phyloP scores from a whole-genome alignment of 2,329 filamentous ascomycete genomes.

The Shiraia sp. region DNA sequence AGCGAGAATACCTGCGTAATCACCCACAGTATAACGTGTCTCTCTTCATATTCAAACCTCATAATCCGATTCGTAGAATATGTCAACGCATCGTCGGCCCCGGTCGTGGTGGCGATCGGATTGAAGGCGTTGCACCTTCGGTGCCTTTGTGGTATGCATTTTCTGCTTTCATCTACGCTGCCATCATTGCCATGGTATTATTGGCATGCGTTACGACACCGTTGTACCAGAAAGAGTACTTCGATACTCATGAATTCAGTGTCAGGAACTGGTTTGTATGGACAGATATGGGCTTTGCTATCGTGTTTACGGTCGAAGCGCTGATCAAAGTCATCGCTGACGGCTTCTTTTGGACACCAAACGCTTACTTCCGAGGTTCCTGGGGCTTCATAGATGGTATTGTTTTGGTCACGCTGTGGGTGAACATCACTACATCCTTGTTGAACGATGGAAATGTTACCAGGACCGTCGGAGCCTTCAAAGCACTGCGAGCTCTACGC shows the following conservation, averaged over 20 bases:
- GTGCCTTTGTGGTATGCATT: slow-evolving; percentile 90
- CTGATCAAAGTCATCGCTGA: slow-evolving; percentile 92
- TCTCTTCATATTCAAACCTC: slow-evolving; percentile 80
- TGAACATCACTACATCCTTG: slow-evolving; percentile 85
- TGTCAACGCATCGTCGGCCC: slow-evolving; percentile 92
- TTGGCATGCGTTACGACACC: slow-evolving; percentile 94
- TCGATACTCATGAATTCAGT: slow-evolving; percentile 62
- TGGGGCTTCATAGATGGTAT: slow-evolving; percentile 96
- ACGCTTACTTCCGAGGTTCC: slow-evolving; percentile 93
- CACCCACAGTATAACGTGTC: slow-evolving; percentile 93
- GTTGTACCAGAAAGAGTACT: slow-evolving; percentile 89
- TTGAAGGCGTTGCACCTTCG: slow-evolving; percentile 88
- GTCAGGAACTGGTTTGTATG: slow-evolving; percentile 90
- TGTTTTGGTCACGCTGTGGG: slow-evolving; percentile 91
- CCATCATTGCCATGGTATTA: slow-evolving; percentile 97
- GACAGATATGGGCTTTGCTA: slow-evolving; percentile 86
- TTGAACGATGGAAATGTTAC: slow-evolving; percentile 82
- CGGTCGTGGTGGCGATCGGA: slow-evolving; percentile 80
- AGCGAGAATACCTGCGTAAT: slow-evolving; percentile 84
- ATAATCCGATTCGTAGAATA: slow-evolving; percentile 75
- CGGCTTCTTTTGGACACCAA: slow-evolving; percentile 94
- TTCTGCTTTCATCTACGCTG: slow-evolving; percentile 89
- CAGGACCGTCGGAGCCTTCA: slow-evolving; percentile 92
- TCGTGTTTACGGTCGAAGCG: slow-evolving; percentile 84
- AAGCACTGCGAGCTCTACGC: slow-evolving; percentile 87